Evolutionary conservation across 2,329 filamentous ascomycete species (phyloP), one percentile per base, ranked within the genome.

Genomic region (Sphaerulina populicola): DNA sequence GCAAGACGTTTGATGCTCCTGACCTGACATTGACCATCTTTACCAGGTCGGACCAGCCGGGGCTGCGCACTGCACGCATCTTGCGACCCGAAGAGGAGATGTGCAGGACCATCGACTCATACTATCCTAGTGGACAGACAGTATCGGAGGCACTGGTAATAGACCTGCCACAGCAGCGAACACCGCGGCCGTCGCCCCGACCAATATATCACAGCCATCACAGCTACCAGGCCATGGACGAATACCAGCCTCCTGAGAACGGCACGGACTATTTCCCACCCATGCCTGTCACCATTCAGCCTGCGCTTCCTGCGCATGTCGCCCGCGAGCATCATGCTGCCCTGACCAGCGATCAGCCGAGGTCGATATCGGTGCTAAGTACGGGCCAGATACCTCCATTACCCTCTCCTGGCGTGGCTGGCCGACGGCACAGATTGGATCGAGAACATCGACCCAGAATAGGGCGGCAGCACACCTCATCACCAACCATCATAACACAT

Each of bases 101-200:
- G 69, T 77, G 78, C 46, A 76, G 82, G 50, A 86, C 86, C 0
- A 72, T 98, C 44, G 90, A 96, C 64, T 74, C 79, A 14, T 88
- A 88, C 68, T 98, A 82, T 64, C 87, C 91, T 1, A 86, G 85
- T 40, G 91, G 91, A 6, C 93, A 97, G 71, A 81, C 76, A 0
- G 83, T 95, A 41, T 85, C 90, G 48, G 93, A 98, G 65, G 93
- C 93, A 6, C 77, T 98, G 55, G 66, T 96, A 57, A 95, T 98
- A 64, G 90, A 97, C 62, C 82, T 94, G 15, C 88, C 89, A 12
- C 72, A 76, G 33, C 80, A 82, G 48, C 79, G 85, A 53, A 90
- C 88, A 0, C 89, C 90, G 1, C 85, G 84, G 60, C 82, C 86
- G 9, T 95, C 89, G 8, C 90, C 90, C 2, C 77, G 83, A 52